Percentiles rank a stretch among this genome's conserved stretches.
Conservation (phyloP, 78 protist genomes). For the Dictyostelium firmibasis region DNA sequence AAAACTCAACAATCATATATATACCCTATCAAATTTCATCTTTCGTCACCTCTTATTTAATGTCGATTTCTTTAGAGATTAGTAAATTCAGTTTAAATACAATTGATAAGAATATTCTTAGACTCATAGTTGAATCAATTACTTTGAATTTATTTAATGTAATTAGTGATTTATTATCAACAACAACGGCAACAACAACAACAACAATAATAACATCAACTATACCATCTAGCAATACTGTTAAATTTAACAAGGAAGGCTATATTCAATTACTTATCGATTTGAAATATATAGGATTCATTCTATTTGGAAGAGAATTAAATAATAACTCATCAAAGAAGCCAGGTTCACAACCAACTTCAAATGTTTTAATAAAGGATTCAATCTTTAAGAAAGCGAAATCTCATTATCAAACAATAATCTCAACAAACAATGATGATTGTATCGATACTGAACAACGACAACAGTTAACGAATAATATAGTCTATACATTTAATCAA, state of each 20-base stretch:
- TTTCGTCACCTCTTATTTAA: constrained; percentile 14
- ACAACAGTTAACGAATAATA: not conserved
- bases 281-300: constrained; percentile 14
- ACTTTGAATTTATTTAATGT: constrained; percentile 22
- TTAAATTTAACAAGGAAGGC: constrained; percentile 19
- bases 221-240: not conserved
- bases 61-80: constrained; percentile 30
- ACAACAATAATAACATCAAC: not conserved
- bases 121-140: not conserved
- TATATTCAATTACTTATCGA: constrained; percentile 59
- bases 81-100: constrained; percentile 57
- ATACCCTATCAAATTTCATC: constrained; percentile 61
- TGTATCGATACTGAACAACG: not conserved
- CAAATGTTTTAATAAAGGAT: constrained; percentile 16
- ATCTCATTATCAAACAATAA: not conserved
- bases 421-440: not conserved
- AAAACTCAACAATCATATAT: not conserved
- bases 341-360: not conserved
- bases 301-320: constrained; percentile 49
- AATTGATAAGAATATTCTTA: constrained; percentile 46
- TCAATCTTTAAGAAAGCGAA: constrained; percentile 24
- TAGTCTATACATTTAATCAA: not conserved
- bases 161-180: not conserved
- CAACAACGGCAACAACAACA: not conserved
- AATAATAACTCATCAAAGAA: not conserved